phyloP scores from a whole-genome alignment of 2,329 filamentous ascomycete genomes.

The Exutisphaerella laricina region DNA sequence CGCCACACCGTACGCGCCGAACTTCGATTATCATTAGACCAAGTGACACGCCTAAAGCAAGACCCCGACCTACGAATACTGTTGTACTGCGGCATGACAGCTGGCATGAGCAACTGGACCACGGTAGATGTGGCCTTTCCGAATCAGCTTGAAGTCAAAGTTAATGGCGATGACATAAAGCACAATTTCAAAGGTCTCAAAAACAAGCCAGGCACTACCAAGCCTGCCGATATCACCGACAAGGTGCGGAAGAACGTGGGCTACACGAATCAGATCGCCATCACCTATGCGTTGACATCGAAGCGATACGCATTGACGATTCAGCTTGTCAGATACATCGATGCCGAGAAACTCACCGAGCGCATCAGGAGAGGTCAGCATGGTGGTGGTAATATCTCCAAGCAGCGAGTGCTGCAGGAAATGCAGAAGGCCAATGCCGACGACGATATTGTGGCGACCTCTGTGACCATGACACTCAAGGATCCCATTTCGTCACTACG shows the following conservation, averaged over 20 bases:
- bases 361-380: constrained; percentile 57
- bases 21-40: constrained; percentile 51
- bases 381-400: constrained; percentile 58
- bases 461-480: constrained; percentile 82
- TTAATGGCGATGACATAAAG: constrained; percentile 83
- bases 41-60: constrained; percentile 51
- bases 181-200: constrained; percentile 93
- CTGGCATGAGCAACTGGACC: constrained; percentile 51
- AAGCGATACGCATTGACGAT: constrained; percentile 62
- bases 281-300: constrained; percentile 86
- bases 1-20: constrained; percentile 55
- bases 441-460: constrained; percentile 82
- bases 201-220: constrained; percentile 91
- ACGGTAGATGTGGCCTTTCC: constrained; percentile 76
- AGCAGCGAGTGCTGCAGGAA: constrained; percentile 74
- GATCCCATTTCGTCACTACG: constrained; percentile 85
- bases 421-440: constrained; percentile 69
- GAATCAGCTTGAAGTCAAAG: constrained; percentile 83
- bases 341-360: constrained; percentile 65
- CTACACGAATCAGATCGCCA: constrained; percentile 71
- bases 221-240: constrained; percentile 84
- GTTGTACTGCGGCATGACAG: constrained; percentile 66
- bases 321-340: constrained; percentile 68
- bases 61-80: constrained; percentile 66
- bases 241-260: constrained; percentile 62